Evolutionary conservation across 352 stramenopile species (phyloP), one percentile per base, ranked within the genome.

Genomic region (Pythium brachiatum): DNA sequence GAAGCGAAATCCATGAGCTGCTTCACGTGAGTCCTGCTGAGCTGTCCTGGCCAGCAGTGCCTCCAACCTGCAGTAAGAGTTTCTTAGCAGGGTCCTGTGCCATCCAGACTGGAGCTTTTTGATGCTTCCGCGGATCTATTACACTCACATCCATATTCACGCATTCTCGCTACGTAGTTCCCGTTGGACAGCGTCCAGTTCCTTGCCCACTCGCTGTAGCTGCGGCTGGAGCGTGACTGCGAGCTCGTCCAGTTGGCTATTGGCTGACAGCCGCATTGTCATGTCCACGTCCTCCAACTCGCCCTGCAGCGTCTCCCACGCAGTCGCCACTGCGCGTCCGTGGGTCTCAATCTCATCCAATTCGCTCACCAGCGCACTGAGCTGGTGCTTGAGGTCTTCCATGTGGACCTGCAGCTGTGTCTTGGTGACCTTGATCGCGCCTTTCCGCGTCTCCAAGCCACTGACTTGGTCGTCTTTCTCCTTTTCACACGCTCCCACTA

Each of bases 241-340:
- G 12, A 71, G 43, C 58, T 55, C 46, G 20, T 66, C 57, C 21
- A 71, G 44, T 38, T 47, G 57, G 32, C 41, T 58, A 38, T 70
- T 76, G 11, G 78, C 78, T 12, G 79, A 77, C 2, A 92, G 68
- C 27, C 75, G 62, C 55, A 90, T 65, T 16, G 81, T 92, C 69
- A 85, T 90, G 61, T 90, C 78, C 0, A 83, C 83, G 52, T 92
- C 81, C 46, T 90, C 70, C n/a, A 73, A 70, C 46, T 89, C 81
- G 25, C 66, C 56, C 16, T 60, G 53, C 0, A 83, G 78, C 2
- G 57, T 51, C 9, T 73, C 67, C 78, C 79, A 90, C 18, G 68
- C 71, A 11, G 59, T 60, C 7, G 34, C 18, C 1, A 92, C 57
- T 11, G 50, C 58, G 16, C 62, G 60, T 34, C 68, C 62, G 9